Base-by-base conservation (phyloP, 1,284 basidiomycete genomes). In the Sporisorium sorghi region DNA sequence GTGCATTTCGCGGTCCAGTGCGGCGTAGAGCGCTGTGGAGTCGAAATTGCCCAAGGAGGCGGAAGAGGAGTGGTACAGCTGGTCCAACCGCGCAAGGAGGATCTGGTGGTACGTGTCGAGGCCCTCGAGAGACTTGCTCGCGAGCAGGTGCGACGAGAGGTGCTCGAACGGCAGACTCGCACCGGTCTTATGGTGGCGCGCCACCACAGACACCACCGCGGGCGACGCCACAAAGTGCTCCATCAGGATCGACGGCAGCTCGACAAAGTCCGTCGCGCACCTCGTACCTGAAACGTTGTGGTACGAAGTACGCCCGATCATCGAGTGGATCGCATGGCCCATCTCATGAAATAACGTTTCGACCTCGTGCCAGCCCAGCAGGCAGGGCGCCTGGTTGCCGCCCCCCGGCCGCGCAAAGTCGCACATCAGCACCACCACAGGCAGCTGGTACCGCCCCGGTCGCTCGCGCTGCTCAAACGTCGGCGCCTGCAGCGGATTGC, bases 311-410 rank as follows among this genome's bases (percentile, higher is more conserved):
- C 93, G 89, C 21, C 96, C 97, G 66, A 99, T 92, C 97, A 99
- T 99, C 95, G 95, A 99, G 84, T 99, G 96, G 89, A 99, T 94
- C 2, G 97, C 96, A 85, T 99, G 96, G 0, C 96, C 96, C 95
- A 99, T 98, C 86, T 99, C 96, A 81, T 99, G 96, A 86, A 97
- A 97, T 21, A 99, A 87, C 1, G 96, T 99, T 84, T 93, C 88
- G 10, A 98, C 92, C 80, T 99, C 94, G 79, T 93, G 91, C 95
- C 96, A 99, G 62, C 91, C 90, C 26, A 99, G 86, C 42, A 91
- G 86, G 0, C 92, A 90, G 2, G 93, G 88, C 1, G 90, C 91
- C 33, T 87, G 86, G 28, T 88, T 86, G 24, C 90, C 91, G 33
- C 87, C 86, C n/a, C 88, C 74, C 0, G 92, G 91, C 23, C 88